Percentiles rank a stretch among this genome's conserved stretches.
phyloP scores from a whole-genome alignment of 495 filamentous ascomycete genomes.

The Penicillium malachiteum region DNA sequence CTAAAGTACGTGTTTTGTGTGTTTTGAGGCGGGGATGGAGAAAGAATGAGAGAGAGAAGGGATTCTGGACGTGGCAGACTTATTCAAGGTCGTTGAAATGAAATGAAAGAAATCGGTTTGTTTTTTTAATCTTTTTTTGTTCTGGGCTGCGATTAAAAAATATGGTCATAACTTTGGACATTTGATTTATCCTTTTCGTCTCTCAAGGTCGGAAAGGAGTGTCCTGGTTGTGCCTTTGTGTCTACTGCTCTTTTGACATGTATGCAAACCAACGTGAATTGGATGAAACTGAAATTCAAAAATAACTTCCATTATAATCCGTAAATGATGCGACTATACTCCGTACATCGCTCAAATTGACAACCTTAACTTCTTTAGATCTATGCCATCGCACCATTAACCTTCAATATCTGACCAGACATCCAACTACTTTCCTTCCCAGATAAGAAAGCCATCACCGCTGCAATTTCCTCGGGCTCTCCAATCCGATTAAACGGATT shows the following conservation, averaged over 20 bases:
- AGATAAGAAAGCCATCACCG: conserved; percentile 53
- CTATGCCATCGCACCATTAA: conserved; percentile 52
- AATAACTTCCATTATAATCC: conserved; percentile 35
- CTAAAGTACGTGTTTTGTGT: not conserved
- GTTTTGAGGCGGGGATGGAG: not conserved
- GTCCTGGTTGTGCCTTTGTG: conserved; percentile 8
- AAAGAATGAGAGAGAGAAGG: not conserved
- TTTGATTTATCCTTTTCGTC: not conserved
- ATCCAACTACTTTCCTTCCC: conserved; percentile 57
- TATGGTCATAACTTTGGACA: not conserved
- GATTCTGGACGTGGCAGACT: not conserved
- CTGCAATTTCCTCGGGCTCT: conserved; percentile 61
- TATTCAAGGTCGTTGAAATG: conserved; percentile 2
- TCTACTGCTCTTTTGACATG: conserved; percentile 25
- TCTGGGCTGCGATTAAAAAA: conserved; percentile 2
- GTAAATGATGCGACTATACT: too few species aligned
- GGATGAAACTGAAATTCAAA: conserved; percentile 31
- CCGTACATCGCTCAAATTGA: too few species aligned
- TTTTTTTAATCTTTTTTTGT: conserved; percentile 4
- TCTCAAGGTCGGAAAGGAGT: not conserved
- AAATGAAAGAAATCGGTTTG: conserved; percentile 6
- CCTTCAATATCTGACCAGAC: conserved; percentile 61
- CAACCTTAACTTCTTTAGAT: not conserved
- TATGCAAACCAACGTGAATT: conserved; percentile 33
- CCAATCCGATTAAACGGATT: conserved; percentile 59